phyloP scores from a whole-genome alignment of 73 alveolate genomes.

The Tetrahymena borealis region DNA sequence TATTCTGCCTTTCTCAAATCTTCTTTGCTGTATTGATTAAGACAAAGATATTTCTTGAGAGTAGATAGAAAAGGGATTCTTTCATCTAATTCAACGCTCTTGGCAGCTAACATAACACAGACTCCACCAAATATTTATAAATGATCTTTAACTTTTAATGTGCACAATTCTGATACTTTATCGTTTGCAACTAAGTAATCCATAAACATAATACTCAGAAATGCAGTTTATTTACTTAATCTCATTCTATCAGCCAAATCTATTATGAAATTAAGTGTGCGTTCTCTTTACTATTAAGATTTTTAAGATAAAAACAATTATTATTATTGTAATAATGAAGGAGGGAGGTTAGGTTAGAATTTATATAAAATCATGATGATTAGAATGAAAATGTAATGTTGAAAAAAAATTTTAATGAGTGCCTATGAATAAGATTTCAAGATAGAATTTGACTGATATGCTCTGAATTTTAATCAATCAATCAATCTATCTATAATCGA shows the following conservation, averaged over 20 bases:
- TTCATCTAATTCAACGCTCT: not conserved
- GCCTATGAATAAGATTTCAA: no score
- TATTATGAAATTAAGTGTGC: not conserved
- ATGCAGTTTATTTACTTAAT: not conserved
- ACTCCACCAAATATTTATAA: not conserved
- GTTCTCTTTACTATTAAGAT: not conserved
- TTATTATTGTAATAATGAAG: no score
- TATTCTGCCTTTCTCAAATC: not conserved
- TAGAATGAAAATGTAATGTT: no score
- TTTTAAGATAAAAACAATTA: not conserved
- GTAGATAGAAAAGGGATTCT: not conserved
- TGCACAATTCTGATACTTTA: not conserved
- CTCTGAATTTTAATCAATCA: no score
- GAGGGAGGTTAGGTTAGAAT: no score
- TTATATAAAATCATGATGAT: no score
- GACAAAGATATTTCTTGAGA: not conserved
- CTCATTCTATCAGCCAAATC: slow-evolving; percentile 1
- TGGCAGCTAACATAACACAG: not conserved
- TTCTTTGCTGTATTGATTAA: not conserved
- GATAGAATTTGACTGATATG: no score
- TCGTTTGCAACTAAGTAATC: not conserved
- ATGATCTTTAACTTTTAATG: not conserved
- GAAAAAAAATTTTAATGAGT: no score
- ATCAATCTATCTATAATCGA: no score
- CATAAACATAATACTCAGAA: not conserved